Evolutionary conservation across 306 rosid genomes (phyloP), one percentile per base, ranked within the genome.

Genomic region (Casuarina glauca): DNA sequence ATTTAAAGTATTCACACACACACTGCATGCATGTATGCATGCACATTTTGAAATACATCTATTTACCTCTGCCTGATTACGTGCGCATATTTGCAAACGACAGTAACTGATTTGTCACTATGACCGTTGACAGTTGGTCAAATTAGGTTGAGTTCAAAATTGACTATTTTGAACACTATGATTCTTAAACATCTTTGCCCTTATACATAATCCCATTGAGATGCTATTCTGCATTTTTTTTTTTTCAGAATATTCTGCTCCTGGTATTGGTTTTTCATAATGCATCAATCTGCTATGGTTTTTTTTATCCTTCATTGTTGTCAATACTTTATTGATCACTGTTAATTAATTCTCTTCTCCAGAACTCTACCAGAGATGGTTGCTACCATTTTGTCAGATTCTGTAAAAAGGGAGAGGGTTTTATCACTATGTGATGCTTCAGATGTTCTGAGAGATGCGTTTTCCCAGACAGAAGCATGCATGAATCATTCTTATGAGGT

Each of bases 401-500:
- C 96, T n/a, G 74, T 68, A 57, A 93, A 60, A 76, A 90, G 91
- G 79, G 96, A 91, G 84, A 85, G 86, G 80, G 93, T 93, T 77
- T 79, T 93, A 50, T 88, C 93, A 32, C 86, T 69, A 41, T 17
- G 76, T 75, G 96, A 96, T 85, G 98, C 99, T 85, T 93, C 99
- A 5, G 93, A 91, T 85, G 86, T 96, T 85, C 94, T 96, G 71
- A 87, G 89, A 82, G 98, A 86, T 82, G 96, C 96, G 69, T 90
- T 93, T 91, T 89, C 83, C 83, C 91, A 86, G 88, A 86, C 99
- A 71, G 99, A 96, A 82, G 84, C 87, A 78, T 62, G 82, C 84
- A 72, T 91, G 90, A 83, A 89, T 87, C 89, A 93, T 88, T 79
- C 69, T 71, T 96, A 93, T 43, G 99, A 96, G 99, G 99, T 96